Evolutionary conservation across 2,329 filamentous ascomycete species (phyloP).

Genomic region (Sphaceloma murrayae): DNA sequence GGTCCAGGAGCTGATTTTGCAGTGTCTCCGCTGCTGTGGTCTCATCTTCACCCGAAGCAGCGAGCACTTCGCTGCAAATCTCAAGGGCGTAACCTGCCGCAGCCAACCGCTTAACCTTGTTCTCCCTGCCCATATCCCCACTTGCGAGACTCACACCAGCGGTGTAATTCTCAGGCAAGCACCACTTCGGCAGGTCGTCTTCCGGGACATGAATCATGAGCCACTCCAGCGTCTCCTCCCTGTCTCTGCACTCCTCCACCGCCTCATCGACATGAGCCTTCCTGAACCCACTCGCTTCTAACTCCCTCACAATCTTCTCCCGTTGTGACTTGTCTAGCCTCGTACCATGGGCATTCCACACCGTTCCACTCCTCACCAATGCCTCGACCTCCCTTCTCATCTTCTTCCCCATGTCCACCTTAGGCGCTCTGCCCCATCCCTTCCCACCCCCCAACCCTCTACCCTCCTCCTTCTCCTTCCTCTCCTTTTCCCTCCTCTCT

Average conservation of each 20-base stretch:
- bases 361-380: slow-evolving; percentile 63
- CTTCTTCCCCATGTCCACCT: slow-evolving; percentile 83
- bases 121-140: slow-evolving; percentile 70
- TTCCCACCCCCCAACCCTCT: slow-evolving; percentile 34
- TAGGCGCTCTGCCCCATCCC: slow-evolving; percentile 75
- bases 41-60: slow-evolving; percentile 63
- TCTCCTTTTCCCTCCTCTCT: slow-evolving; percentile 43
- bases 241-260: slow-evolving; percentile 74
- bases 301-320: slow-evolving; percentile 57
- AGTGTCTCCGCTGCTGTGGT: slow-evolving; percentile 66
- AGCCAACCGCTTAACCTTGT: slow-evolving; percentile 69
- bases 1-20: slow-evolving; percentile 56
- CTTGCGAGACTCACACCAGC: slow-evolving; percentile 82
- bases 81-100: slow-evolving; percentile 78
- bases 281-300: slow-evolving; percentile 76
- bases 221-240: slow-evolving; percentile 91
- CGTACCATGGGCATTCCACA: slow-evolving; percentile 79
- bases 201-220: slow-evolving; percentile 93
- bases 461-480: slow-evolving; percentile 53
- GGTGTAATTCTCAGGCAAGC: slow-evolving; percentile 80
- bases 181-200: slow-evolving; percentile 89
- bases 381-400: slow-evolving; percentile 71
- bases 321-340: slow-evolving; percentile 51
- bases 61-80: slow-evolving; percentile 68
- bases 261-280: slow-evolving; percentile 83